These are phyloP conservation scores for Neoboletus brunneissimus DNA, from an alignment of 768 basidiomycete genomes.

Conservation along the genomic window DNA sequence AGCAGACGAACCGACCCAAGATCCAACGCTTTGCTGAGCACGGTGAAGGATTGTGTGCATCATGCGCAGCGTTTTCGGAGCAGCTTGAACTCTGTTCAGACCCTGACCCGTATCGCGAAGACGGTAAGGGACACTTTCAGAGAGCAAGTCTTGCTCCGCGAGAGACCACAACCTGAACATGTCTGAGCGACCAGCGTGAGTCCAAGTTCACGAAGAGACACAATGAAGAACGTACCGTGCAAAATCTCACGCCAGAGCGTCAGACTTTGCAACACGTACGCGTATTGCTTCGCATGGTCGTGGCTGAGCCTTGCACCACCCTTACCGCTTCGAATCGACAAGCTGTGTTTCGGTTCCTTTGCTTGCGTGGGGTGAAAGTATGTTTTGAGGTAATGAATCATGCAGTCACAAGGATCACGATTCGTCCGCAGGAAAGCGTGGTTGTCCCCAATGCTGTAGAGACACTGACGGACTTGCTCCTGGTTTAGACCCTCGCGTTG, in stretches of 20 bases:
- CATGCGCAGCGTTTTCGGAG: constrained; percentile 86
- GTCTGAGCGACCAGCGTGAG: constrained; percentile 42
- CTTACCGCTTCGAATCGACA: constrained; percentile 80
- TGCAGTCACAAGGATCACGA: constrained; percentile 83
- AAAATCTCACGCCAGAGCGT: constrained; percentile 86
- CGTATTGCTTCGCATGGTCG: constrained; percentile 81
- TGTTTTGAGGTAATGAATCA: constrained; percentile 74
- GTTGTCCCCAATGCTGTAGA: constrained; percentile 89
- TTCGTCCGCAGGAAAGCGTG: constrained; percentile 85
- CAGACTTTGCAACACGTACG: constrained; percentile 82
- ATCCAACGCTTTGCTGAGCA: constrained; percentile 76
- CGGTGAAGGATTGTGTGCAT: constrained; percentile 86
- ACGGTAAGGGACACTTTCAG: constrained; percentile 70
- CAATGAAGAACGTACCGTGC: constrained; percentile 50
- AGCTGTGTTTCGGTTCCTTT: constrained; percentile 58
- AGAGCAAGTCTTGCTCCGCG: constrained; percentile 78
- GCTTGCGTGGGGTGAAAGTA: constrained; percentile 74
- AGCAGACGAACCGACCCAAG: constrained; percentile 83
- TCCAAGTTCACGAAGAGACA: not conserved
- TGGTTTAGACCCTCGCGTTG: constrained; percentile 54
- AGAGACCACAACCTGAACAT: constrained; percentile 88
- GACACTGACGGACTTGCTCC: constrained; percentile 70
- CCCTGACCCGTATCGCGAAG: constrained; percentile 88
- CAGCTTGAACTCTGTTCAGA: constrained; percentile 83
- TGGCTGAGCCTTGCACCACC: constrained; percentile 80